Evolutionary conservation across 1,284 basidiomycete species (phyloP), one percentile per base, ranked within the genome.

Genomic region (Cryptococcus neoformans): DNA sequence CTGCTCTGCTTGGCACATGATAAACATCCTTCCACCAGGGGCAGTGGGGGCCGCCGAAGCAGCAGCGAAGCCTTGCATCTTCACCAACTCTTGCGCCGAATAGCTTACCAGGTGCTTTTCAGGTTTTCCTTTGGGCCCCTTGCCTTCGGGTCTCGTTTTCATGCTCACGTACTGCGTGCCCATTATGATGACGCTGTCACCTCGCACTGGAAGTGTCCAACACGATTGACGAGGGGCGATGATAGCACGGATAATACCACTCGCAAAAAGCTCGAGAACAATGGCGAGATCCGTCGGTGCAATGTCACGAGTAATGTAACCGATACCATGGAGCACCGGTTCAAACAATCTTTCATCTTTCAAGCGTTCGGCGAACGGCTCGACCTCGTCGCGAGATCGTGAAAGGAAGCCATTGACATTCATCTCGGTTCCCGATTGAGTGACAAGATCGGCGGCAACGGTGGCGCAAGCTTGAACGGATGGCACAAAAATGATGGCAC

Each of bases 401-500:
- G 84, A 80, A 50, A 91, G 81, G 78, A 90, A 90, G 11, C 92
- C 90, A 63, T 82, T 82, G 6, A 87, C 83, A 66, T 86, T 85
- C 70, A 83, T 84, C 64, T 90, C 85, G 54, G 92, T 82, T 0
- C 90, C 89, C 57, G 88, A 89, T 67, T 90, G 88, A 1, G 90
- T 96, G 72, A 96, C 85, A 57, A 99, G 82, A 67, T 97, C 92
- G 47, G 83, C 81, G 2, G 91, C 92, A 2, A 91, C 84, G 1
- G 81, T 72, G n/a, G 81, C 80, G 68, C 91, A 93, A 64, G 93
- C 90, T n/a, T 79, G 79, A 16, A 86, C 83, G 17, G 92, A 93
- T 3, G 96, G 90, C 0, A 95, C 89, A 73, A 99, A 95, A n/a
- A 97, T 81, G 62, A 99, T 83, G 0, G 87, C 84, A 1, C 82